Evolutionary conservation across 106 monocot genomes (phyloP), one percentile per base, ranked within the genome.

Genomic region (Posidonia australis): DNA sequence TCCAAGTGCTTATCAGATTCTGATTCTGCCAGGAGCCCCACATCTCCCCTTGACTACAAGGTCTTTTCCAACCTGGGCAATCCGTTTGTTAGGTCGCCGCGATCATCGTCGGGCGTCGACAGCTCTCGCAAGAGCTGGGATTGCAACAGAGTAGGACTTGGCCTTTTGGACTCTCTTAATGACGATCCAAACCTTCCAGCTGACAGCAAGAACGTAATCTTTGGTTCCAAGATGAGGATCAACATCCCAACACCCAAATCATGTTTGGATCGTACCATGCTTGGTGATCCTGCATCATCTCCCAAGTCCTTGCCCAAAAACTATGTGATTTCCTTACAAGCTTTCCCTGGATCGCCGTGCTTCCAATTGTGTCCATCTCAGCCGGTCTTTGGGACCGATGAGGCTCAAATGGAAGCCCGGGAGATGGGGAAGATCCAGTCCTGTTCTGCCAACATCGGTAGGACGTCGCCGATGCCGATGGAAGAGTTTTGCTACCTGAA

Each of bases 101-200:
- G 43, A 28, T 63, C 65, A 10, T 55, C 65, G 13, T 44, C 65
- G n/a, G 13, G 51, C 7, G 31, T 52, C 30, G 72, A 57, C 5
- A 55, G 65, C 13, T 55, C 72, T 14, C 56, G 74, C 19, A 74
- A 74, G 60, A 74, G 66, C 51, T 74, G 74, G 74, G 66, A 74
- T 23, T 67, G 32, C 58, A 22, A 67, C 58, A 66, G 67, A 22
- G 74, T 74, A 13, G 74, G 74, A 13, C 74, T 74, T 49, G 74
- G 74, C 13, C 58, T 74, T 11, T 29, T 74, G 26, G 66, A 74
- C 36, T 59, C 67, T 17, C 59, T 74, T 27, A 46, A 24, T 57
- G 72, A 65, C 25, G 63, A 55, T 44, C 20, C 63, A 23, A 52
- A 10, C 11, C 12, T 22, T 55, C 55, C n/a, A 5, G 55, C 2